Percentiles rank a stretch among this genome's conserved stretches.
These are phyloP conservation scores for Kitagawia praeruptora DNA, from an alignment of 129 eudicot species.

Conservation along the genomic window DNA sequence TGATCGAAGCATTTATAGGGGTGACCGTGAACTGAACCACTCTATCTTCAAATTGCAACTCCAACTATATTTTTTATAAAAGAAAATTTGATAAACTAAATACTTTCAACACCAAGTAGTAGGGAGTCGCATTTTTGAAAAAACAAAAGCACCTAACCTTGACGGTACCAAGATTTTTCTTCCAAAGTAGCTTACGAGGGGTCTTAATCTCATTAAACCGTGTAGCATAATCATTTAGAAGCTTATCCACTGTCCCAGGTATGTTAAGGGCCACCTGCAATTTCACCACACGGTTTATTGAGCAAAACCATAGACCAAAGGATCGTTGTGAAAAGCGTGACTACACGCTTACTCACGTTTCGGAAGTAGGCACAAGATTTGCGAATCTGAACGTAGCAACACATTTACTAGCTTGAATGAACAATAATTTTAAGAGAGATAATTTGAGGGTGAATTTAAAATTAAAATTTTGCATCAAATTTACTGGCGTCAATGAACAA, in stretches of 20 bases:
- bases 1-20: conserved; percentile 84
- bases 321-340: neutral
- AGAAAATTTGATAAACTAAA: neutral
- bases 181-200: no score
- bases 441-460: neutral
- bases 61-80: conserved; percentile 37
- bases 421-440: neutral
- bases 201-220: conserved; percentile 33
- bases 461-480: neutral
- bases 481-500: no score
- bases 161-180: conserved; percentile 15
- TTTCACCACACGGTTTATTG: conserved; percentile 2
- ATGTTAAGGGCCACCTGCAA: conserved; percentile 69
- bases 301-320: neutral
- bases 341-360: neutral
- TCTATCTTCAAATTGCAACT: conserved; percentile 86
- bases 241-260: conserved; percentile 71
- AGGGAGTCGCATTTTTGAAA: neutral
- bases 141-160: conserved; percentile 45
- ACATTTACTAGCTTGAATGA: no score
- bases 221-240: conserved; percentile 73
- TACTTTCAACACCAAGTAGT: neutral
- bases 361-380: neutral
- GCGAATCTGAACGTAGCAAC: neutral
- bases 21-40: conserved; percentile 67